A percentile compares a stretch with the other conserved stretches of the same genome.
These are phyloP conservation scores for Vanilla planifolia DNA, from an alignment of 106 monocot genomes.

Conservation along the genomic window DNA sequence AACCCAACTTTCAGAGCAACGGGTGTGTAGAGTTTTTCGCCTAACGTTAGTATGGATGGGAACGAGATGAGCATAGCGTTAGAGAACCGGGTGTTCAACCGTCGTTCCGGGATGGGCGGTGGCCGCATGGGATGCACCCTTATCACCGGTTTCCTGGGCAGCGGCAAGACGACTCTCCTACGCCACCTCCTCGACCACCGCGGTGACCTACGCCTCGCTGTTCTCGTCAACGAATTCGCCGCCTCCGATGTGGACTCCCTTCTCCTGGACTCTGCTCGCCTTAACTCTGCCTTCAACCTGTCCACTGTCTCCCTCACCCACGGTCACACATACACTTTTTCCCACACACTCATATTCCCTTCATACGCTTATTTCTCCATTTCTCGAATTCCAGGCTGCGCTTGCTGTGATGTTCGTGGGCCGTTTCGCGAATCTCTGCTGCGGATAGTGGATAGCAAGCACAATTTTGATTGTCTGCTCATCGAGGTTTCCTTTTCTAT, in stretches of 20 bases:
- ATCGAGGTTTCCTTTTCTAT: conserved; percentile 23
- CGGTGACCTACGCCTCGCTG: conserved; percentile 33
- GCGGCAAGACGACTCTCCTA: conserved; percentile 51
- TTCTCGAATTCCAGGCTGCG: conserved; percentile 14
- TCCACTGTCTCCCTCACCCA: conserved; percentile 34
- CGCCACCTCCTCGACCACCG: conserved; percentile 29
- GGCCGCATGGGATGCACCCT: conserved; percentile 50
- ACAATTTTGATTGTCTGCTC: conserved; percentile 51
- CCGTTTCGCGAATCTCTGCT: conserved; percentile 31
- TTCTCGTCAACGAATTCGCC: conserved; percentile 52
- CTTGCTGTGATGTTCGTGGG: conserved; percentile 33
- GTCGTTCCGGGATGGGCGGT: conserved; percentile 23
- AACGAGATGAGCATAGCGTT: conserved; percentile 30
- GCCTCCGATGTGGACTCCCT: conserved; percentile 37
- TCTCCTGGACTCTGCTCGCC: conserved; percentile 32
- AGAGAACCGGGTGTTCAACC: conserved; percentile 34
- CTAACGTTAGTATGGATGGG: conserved; percentile 26
- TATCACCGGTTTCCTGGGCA: conserved; percentile 48
- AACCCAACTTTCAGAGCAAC: too few relatives aligned
- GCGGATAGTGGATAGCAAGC: conserved; percentile 45
- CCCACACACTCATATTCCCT: background rate
- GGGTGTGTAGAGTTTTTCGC: background rate
- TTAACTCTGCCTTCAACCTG: conserved; percentile 45
- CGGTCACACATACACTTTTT: conserved; percentile 14
- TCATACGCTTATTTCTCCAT: background rate